Evolutionary conservation across 805 yeast species (phyloP).

Genomic region (Wickerhamomyces rabaulensis): DNA sequence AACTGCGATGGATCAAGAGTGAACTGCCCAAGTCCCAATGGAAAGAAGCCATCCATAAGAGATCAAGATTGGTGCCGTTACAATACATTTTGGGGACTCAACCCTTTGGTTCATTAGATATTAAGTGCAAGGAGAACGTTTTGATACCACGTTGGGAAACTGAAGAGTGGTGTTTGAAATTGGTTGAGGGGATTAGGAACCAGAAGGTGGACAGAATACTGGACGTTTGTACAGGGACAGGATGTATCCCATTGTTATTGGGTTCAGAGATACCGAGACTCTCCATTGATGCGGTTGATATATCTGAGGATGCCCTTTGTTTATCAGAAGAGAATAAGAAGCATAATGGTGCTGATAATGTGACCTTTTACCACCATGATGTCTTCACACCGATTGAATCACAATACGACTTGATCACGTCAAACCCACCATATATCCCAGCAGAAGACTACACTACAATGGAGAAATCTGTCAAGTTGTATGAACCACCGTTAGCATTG

Average conservation of each 20-base stretch:
- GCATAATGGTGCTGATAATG: conserved; percentile 6
- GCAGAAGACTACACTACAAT: conserved; percentile 37
- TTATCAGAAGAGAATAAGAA: conserved; percentile 44
- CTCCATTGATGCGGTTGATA: conserved; percentile 57
- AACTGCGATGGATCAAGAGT: conserved; percentile 56
- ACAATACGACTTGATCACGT: conserved; percentile 48
- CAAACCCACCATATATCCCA: conserved; percentile 93
- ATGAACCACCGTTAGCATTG: conserved; percentile 79
- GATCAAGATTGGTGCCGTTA: conserved; percentile 60
- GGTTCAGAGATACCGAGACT: conserved; percentile 37
- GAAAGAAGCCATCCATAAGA: conserved; percentile 44
- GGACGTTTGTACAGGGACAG: conserved; percentile 86
- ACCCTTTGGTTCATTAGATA: conserved; percentile 72
- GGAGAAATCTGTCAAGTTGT: conserved; percentile 57
- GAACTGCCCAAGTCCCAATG: conserved; percentile 48
- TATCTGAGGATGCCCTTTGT: not conserved
- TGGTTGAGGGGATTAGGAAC: conserved; percentile 24
- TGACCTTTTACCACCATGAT: conserved; percentile 6
- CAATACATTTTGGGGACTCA: conserved; percentile 84
- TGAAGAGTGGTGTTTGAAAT: conserved; percentile 73
- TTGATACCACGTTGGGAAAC: conserved; percentile 94
- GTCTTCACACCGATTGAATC: conserved; percentile 5
- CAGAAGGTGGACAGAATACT: conserved; percentile 27
- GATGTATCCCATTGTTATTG: conserved; percentile 69
- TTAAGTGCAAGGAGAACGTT: conserved; percentile 58